Evolutionary conservation across 2,329 filamentous ascomycete genomes (phyloP), one percentile per base, ranked within the genome.

Genomic region (Trichoderma breve): DNA sequence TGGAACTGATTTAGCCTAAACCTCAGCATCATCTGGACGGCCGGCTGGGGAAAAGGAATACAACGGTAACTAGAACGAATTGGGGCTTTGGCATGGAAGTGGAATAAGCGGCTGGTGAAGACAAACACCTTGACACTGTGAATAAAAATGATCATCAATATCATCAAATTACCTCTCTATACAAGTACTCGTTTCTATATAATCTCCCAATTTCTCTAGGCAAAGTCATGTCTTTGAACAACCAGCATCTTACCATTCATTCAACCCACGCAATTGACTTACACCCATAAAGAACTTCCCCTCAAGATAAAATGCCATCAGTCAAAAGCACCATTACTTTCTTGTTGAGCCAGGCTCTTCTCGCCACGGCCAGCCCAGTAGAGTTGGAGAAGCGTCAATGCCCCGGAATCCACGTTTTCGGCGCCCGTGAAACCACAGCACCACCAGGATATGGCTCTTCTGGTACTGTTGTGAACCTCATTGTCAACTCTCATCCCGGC

Each of bases 401-500:
- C 21, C 73, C 73, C 14, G 30, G 26, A 9, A 77, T 86, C 36
- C 83, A 86, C 76, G 80, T 86, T 39, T 84, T 85, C 47, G 84
- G 83, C 3, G 84, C 84, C 1, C 83, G 84, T 14, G 84, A 86
- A 77, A 86, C 84, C 8, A 85, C 83, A 0, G 87, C 86, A 0
- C 77, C 83, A 4, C 81, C 84, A 1, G 88, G 88, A 1, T 89
- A 86, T 73, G 88, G 88, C 9, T 84, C 85, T 0, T 81, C 86
- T 2, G 80, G 81, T 26, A 83, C 82, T 0, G 82, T 89, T 14
- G 84, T 90, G 24, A 83, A 88, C 74, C 79, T 83, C 70, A 82
- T 89, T 53, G 78, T 84, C 3, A 78, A 77, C 36, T 82, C 85
- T 4, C 85, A 87, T 74, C 75, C 85, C 0, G 87, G 86, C 0